Percentiles rank a stretch among this genome's conserved stretches.
These are phyloP conservation scores for Chlorella sp. DNA, from an alignment of 139 green algal genomes.

Conservation along the genomic window DNA sequence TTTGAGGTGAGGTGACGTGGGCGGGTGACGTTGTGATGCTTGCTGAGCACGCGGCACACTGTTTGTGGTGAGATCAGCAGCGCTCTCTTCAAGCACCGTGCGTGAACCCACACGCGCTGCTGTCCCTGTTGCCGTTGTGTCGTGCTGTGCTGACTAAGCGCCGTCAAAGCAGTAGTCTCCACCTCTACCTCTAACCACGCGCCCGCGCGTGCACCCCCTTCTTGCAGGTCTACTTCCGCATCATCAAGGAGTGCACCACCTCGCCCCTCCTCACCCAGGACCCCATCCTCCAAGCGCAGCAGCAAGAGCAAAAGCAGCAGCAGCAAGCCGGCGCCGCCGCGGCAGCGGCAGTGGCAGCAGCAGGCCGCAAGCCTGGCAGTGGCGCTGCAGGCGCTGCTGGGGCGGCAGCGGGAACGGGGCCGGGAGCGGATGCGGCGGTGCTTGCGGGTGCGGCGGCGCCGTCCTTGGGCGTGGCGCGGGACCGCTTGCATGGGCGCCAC, in stretches of 20 bases:
- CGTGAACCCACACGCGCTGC: no score
- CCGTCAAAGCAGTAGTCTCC: no score
- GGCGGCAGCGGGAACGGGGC: background rate
- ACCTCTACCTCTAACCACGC: background rate
- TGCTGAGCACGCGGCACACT: no score
- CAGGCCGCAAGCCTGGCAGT: background rate
- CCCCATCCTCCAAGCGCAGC: background rate
- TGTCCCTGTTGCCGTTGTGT: no score
- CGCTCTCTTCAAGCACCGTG: no score
- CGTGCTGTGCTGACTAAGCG: conserved; percentile 53
- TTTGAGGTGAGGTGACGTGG: no score
- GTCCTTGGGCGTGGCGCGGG: conserved; percentile 9
- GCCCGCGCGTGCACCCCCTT: background rate
- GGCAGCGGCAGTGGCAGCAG: no score
- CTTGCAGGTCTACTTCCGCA: conserved; percentile 24
- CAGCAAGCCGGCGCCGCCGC: background rate
- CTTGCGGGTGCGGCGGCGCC: background rate
- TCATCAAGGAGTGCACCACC: conserved; percentile 60
- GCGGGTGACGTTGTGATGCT: no score
- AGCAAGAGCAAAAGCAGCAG: background rate
- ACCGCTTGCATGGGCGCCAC: conserved; percentile 32
- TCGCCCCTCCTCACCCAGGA: conserved; percentile 5
- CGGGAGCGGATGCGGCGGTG: background rate
- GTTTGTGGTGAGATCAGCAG: no score
- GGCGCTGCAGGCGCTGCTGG: no score